phyloP scores from a whole-genome alignment of 805 yeast species.

The Cyberlindnera euphorbiae region DNA sequence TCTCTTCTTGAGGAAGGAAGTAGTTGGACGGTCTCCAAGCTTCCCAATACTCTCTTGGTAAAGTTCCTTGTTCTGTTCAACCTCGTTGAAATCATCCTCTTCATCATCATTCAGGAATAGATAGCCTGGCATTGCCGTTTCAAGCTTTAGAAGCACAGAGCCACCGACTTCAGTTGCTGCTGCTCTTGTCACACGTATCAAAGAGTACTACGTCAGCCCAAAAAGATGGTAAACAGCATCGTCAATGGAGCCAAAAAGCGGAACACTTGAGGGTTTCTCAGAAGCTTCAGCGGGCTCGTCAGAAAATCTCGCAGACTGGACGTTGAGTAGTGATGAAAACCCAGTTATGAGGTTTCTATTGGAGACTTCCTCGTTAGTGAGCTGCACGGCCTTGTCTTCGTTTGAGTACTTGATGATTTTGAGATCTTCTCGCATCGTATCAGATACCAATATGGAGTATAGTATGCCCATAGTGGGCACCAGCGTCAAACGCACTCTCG shows the following conservation, averaged over 20 bases:
- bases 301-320: conserved; percentile 17
- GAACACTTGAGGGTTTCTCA: conserved; percentile 16
- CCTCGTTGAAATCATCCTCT: conserved; percentile 20
- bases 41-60: conserved; percentile 24
- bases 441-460: conserved; percentile 38
- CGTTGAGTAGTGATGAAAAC: conserved; percentile 21
- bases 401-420: conserved; percentile 21
- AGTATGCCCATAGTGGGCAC: conserved; percentile 40
- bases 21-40: conserved; percentile 39
- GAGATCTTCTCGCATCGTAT: conserved; percentile 22
- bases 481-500: conserved; percentile 43
- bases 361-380: conserved; percentile 21
- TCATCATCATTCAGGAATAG: conserved; percentile 45
- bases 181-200: conserved; percentile 50
- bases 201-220: conserved; percentile 36
- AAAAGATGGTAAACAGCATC: conserved; percentile 43
- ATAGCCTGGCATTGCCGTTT: conserved; percentile 53
- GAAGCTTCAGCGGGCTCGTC: conserved; percentile 24
- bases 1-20: conserved; percentile 48
- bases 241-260: conserved; percentile 37
- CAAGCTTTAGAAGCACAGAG: conserved; percentile 46
- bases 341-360: conserved; percentile 20
- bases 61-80: conserved; percentile 17
- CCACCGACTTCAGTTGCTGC: conserved; percentile 50
- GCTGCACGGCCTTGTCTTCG: conserved; percentile 7